Conservation (phyloP, 345 rosid species). For the Populus davidiana region DNA sequence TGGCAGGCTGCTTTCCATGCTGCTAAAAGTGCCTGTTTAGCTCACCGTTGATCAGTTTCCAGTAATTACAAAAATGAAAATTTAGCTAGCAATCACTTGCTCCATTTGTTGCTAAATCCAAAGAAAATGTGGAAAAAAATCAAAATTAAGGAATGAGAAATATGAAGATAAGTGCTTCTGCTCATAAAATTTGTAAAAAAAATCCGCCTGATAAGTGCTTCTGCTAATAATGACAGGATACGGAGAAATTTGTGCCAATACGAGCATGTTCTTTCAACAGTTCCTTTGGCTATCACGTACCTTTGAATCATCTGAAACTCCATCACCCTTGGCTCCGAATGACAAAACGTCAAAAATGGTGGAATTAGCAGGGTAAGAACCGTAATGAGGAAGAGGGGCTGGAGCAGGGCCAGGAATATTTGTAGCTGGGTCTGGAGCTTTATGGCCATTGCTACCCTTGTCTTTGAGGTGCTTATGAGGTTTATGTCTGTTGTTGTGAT, state of each 20-base stretch:
- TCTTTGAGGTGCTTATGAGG: slow-evolving; percentile 32
- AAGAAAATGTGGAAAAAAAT: neutral
- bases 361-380: slow-evolving; percentile 15
- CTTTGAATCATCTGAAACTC: slow-evolving; percentile 59
- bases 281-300: slow-evolving; percentile 3
- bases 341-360: slow-evolving; percentile 42
- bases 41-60: neutral
- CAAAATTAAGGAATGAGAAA: no score
- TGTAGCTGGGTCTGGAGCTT: slow-evolving; percentile 11
- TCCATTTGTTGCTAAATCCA: neutral
- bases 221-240: neutral
- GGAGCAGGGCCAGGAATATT: slow-evolving; percentile 30
- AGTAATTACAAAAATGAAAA: neutral
- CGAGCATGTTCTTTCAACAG: no score
- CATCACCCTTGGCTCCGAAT: slow-evolving; percentile 58
- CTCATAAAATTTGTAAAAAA: no score
- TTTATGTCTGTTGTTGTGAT: slow-evolving; percentile 30
- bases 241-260: neutral
- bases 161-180: no score
- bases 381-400: slow-evolving; percentile 28
- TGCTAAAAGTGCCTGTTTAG: slow-evolving; percentile 40
- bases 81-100: neutral
- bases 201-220: no score
- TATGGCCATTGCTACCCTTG: slow-evolving; percentile 11
- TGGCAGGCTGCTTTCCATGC: slow-evolving; percentile 70